Percentiles rank a stretch among this genome's conserved stretches.
phyloP scores from a whole-genome alignment of 768 basidiomycete species.

The Boletus reticuloceps region DNA sequence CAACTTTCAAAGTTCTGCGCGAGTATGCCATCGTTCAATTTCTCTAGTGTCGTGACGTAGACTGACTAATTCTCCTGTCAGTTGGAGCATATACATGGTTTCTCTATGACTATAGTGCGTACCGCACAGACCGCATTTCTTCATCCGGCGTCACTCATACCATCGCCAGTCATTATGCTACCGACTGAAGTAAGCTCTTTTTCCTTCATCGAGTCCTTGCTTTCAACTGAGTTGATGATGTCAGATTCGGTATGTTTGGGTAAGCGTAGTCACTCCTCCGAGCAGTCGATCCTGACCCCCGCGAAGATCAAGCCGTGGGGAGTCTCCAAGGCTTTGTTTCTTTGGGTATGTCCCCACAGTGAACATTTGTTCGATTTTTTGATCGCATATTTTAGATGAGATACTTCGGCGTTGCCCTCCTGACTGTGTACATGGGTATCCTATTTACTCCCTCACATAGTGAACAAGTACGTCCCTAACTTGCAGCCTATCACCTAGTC shows the following conservation, averaged over 20 bases:
- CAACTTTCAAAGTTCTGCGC: background rate
- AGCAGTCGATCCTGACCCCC: background rate
- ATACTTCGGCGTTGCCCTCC: background rate
- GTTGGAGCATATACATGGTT: background rate
- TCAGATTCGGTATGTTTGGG: background rate
- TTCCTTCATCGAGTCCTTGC: background rate
- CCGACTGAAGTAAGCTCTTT: background rate
- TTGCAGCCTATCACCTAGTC: background rate
- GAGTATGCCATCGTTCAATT: background rate
- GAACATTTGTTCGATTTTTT: background rate
- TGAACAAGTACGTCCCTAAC: background rate
- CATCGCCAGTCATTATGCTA: background rate
- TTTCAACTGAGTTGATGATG: background rate
- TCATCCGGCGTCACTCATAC: background rate
- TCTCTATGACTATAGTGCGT: background rate
- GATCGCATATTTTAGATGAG: background rate
- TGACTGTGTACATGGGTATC: background rate
- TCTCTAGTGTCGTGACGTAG: background rate
- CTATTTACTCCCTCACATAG: background rate
- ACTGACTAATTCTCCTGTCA: background rate
- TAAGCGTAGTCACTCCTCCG: background rate
- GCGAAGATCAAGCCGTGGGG: background rate
- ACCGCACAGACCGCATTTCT: no score
- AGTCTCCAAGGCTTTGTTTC: background rate
- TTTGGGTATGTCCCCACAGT: background rate